Conservation (phyloP, 2,329 filamentous ascomycete genomes). For the Tympanopsis confertula region DNA sequence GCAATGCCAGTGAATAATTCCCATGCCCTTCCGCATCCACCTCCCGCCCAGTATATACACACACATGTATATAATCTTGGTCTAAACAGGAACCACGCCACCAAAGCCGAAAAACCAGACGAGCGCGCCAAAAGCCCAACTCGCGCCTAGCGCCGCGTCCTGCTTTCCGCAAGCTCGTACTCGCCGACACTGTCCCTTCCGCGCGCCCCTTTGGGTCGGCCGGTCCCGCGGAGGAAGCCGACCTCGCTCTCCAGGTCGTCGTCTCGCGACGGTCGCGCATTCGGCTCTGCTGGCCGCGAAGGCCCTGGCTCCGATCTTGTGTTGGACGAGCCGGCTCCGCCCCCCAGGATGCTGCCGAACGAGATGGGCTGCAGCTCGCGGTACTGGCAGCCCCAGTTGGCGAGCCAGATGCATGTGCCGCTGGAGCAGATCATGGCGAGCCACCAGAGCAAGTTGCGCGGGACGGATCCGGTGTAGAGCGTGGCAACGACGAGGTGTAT, state of each 20-base stretch:
- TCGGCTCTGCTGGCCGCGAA: conserved; percentile 8
- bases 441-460: conserved; percentile 82
- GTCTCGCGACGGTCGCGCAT: conserved; percentile 9
- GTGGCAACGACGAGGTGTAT: conserved; percentile 69
- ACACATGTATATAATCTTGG: too few species aligned
- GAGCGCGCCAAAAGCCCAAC: too few species aligned
- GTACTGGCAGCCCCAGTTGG: conserved; percentile 85
- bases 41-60: too few species aligned
- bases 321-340: conserved; percentile 10
- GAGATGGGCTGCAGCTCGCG: conserved; percentile 79
- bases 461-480: conserved; percentile 67
- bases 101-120: too few species aligned
- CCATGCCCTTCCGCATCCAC: too few species aligned
- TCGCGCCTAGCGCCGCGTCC: too few species aligned
- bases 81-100: too few species aligned
- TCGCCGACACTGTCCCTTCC: conserved; percentile 42
- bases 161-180: conserved; percentile 51
- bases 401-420: conserved; percentile 41
- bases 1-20: too few species aligned
- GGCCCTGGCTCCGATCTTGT: conserved; percentile 7
- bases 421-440: conserved; percentile 36
- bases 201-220: conserved; percentile 29
- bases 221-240: conserved; percentile 35
- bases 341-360: conserved; percentile 53
- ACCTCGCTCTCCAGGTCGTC: conserved; percentile 27